phyloP scores from a whole-genome alignment of 148 eudicot species.

The Fagopyrum esculentum region DNA sequence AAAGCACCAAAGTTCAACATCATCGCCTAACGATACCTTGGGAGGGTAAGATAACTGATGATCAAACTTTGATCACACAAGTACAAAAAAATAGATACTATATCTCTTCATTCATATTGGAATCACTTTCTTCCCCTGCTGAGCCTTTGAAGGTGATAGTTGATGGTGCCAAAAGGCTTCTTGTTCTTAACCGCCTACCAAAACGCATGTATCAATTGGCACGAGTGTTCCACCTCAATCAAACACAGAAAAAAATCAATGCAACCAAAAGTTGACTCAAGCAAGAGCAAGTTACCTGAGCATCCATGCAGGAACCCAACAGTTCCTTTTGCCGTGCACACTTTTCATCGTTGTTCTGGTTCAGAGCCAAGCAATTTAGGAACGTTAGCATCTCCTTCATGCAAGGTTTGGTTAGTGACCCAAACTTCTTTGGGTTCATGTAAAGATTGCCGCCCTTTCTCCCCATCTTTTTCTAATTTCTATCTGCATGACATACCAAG shows the following conservation, averaged over 20 bases:
- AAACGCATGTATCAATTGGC: not conserved
- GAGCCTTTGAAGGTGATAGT: conserved; percentile 16
- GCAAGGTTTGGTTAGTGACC: conserved; percentile 64
- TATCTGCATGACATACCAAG: conserved; percentile 3
- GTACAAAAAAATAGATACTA: not conserved
- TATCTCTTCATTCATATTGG: not conserved
- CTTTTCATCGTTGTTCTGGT: conserved; percentile 63
- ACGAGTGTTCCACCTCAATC: not conserved
- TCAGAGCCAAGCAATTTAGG: conserved; percentile 66
- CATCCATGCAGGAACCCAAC: conserved; percentile 67
- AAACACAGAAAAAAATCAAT: not conserved
- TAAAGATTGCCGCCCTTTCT: conserved; percentile 46
- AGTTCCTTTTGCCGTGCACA: conserved; percentile 70
- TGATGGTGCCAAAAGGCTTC: conserved; percentile 17
- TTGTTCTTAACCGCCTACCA: conserved; percentile 12
- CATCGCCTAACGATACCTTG: too few species aligned
- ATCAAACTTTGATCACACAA: not conserved
- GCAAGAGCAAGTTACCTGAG: conserved; percentile 51
- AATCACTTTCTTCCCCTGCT: conserved; percentile 13
- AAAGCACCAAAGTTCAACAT: too few species aligned
- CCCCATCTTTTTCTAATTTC: conserved; percentile 45
- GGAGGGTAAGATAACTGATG: not conserved
- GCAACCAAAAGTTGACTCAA: not conserved
- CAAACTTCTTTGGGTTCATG: conserved; percentile 75
- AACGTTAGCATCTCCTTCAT: conserved; percentile 78